Evolutionary conservation across 768 basidiomycete species (phyloP), one percentile per base, ranked within the genome.

Genomic region (Hortiboletus campestris): DNA sequence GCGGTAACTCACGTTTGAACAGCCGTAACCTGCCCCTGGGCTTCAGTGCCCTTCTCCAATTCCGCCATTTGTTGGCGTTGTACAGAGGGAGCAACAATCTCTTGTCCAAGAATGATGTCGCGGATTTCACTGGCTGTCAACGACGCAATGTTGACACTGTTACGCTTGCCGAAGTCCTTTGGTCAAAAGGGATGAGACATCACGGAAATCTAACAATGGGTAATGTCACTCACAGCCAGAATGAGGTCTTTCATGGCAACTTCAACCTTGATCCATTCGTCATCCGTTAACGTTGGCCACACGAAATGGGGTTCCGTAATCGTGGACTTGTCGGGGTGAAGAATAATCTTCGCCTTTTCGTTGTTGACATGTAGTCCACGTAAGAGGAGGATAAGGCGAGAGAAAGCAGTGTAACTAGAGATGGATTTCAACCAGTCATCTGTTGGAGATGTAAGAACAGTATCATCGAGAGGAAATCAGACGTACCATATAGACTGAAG

Each of bases 31-130:
- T 98, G 96, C 46, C 84, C 83, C 60, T 94, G 92, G 0, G 97
- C 94, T 69, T 97, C 96, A 7, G 90, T 84, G 56, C 90, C 89
- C 80, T 98, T 98, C 74, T 99, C 97, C 50, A 99, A 77, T 70
- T 98, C 97, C 17, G 96, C 97, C 94, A 98, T 97, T 74, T 99
- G 97, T 73, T 98, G 97, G 46, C 97, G 86, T 70, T 99, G 97
- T 3, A 90, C 88, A 4, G 92, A 95, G 0, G 94, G 94, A 6
- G 94, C 94, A 38, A 89, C 92, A 56, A 99, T 99, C 74, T 98
- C 97, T 78, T 98, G 97, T 65, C 97, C 97, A 39, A 99, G 83
- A 62, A 99, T 99, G 74, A 99, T 94, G 72, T 99, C 97, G 53
- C 97, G 84, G 56, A 98, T 91, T 76, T 99, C 97, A 64, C 91